These are phyloP conservation scores for Staphylotrichum tortipilum DNA, from an alignment of 495 filamentous ascomycete genomes.

Conservation along the genomic window DNA sequence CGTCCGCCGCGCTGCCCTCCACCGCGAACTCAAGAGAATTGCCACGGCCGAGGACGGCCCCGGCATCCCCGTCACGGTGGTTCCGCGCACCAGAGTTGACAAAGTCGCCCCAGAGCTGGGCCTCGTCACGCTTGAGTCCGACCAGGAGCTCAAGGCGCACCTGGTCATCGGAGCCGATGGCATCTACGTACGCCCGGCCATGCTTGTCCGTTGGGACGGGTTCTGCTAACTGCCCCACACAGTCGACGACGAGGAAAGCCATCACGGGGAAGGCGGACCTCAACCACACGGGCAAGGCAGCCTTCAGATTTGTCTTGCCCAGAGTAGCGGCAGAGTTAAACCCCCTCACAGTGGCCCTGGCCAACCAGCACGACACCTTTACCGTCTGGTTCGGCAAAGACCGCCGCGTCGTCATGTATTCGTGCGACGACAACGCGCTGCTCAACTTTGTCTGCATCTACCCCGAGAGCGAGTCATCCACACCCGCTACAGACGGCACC, in stretches of 20 bases:
- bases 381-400: constrained; percentile 44
- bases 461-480: constrained; percentile 35
- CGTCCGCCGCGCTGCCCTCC: constrained; percentile 43
- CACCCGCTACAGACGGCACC: not conserved
- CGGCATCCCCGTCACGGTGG: constrained; percentile 34
- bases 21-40: constrained; percentile 37
- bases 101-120: constrained; percentile 37
- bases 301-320: constrained; percentile 53
- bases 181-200: constrained; percentile 20
- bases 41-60: constrained; percentile 30
- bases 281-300: constrained; percentile 45
- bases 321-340: constrained; percentile 37
- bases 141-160: constrained; percentile 26
- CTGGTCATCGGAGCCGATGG: constrained; percentile 37
- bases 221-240: not conserved
- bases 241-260: constrained; percentile 26
- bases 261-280: constrained; percentile 30
- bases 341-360: constrained; percentile 36
- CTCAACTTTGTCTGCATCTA: constrained; percentile 57
- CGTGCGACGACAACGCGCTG: constrained; percentile 43
- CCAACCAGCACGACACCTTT: constrained; percentile 33
- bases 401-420: constrained; percentile 51
- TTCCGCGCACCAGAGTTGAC: constrained; percentile 29
- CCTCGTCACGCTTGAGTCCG: constrained; percentile 35
- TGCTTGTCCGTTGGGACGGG: not conserved